These are phyloP conservation scores for Cercophora sp. DNA, from an alignment of 495 filamentous ascomycete species.

Conservation along the genomic window DNA sequence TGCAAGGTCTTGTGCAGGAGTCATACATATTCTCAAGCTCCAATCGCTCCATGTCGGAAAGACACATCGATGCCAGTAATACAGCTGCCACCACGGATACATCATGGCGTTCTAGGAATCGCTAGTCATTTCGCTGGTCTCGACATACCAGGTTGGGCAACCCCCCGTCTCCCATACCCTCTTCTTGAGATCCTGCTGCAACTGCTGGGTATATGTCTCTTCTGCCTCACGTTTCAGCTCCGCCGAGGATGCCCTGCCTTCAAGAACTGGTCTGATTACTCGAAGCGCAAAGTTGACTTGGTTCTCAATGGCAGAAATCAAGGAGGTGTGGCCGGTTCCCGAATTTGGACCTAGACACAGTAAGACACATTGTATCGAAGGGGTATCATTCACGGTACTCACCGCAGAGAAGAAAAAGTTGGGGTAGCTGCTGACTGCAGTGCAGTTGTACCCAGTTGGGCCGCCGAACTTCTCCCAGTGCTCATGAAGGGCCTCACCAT, in stretches of 20 bases:
- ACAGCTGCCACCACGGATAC: constrained; percentile 11
- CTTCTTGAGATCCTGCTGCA: constrained; percentile 23
- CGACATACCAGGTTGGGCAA: constrained; percentile 43
- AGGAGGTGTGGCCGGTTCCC: constrained; percentile 41
- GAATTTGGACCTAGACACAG: constrained; percentile 37
- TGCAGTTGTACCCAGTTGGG: constrained; percentile 37
- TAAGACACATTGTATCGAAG: not conserved
- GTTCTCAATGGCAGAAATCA: constrained; percentile 36
- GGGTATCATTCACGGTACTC: not conserved
- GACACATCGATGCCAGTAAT: constrained; percentile 4
- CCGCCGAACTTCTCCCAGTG: constrained; percentile 36
- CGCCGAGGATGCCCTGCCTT: constrained; percentile 26
- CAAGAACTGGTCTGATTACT: constrained; percentile 32
- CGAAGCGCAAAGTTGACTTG: constrained; percentile 33
- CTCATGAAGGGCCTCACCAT: constrained; percentile 28
- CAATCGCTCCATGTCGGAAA: constrained; percentile 12
- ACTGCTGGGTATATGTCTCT: constrained; percentile 18
- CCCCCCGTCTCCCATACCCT: constrained; percentile 27
- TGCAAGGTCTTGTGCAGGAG: no score
- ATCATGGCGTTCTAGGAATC: constrained; percentile 8
- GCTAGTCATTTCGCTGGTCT: not conserved
- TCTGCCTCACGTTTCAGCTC: constrained; percentile 36
- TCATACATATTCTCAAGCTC: not conserved
- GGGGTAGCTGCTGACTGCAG: constrained; percentile 36
- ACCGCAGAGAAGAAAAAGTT: constrained; percentile 40